phyloP scores from a whole-genome alignment of 805 yeast species.

The Candida alai region DNA sequence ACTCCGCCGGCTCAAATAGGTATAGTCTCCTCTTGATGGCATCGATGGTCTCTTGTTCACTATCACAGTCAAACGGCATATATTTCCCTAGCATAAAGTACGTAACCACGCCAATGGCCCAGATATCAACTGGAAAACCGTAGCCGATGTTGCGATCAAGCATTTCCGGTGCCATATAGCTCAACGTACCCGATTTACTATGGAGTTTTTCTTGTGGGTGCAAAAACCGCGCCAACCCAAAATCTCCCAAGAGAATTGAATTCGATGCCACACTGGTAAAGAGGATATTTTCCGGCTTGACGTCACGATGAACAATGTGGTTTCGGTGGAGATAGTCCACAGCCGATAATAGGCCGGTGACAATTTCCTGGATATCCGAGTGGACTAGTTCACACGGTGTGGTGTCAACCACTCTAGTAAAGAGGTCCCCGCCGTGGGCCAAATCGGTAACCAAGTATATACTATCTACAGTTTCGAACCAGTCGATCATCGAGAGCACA shows the following conservation, averaged over 20 bases:
- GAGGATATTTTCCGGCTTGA: slow-evolving; percentile 69
- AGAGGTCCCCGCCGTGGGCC: slow-evolving; percentile 67
- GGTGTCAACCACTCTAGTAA: slow-evolving; percentile 51
- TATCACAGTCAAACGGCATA: slow-evolving; percentile 75
- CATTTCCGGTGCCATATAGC: slow-evolving; percentile 72
- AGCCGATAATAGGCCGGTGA: slow-evolving; percentile 50
- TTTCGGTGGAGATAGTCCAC: slow-evolving; percentile 55
- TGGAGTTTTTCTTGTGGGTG: slow-evolving; percentile 29
- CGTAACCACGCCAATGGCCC: slow-evolving; percentile 74
- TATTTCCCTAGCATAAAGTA: slow-evolving; percentile 72
- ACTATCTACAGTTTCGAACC: slow-evolving; percentile 61
- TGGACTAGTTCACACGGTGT: too few relatives aligned
- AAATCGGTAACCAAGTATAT: slow-evolving; percentile 60
- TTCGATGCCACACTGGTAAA: slow-evolving; percentile 37
- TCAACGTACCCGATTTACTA: slow-evolving; percentile 64
- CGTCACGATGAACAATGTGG: slow-evolving; percentile 64
- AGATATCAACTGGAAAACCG: slow-evolving; percentile 58
- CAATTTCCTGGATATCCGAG: slow-evolving; percentile 45
- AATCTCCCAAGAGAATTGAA: slow-evolving; percentile 50
- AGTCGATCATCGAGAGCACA: slow-evolving; percentile 60
- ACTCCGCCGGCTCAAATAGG: slow-evolving; percentile 56
- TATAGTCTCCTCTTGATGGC: slow-evolving; percentile 60
- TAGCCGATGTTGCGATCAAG: slow-evolving; percentile 52
- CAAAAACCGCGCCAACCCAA: slow-evolving; percentile 58
- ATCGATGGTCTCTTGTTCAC: slow-evolving; percentile 60